A percentile compares a stretch with the other conserved stretches of the same genome.
These are phyloP conservation scores for Mortierella sp. DNA, from an alignment of 371 early-diverging fungal species.

Conservation along the genomic window DNA sequence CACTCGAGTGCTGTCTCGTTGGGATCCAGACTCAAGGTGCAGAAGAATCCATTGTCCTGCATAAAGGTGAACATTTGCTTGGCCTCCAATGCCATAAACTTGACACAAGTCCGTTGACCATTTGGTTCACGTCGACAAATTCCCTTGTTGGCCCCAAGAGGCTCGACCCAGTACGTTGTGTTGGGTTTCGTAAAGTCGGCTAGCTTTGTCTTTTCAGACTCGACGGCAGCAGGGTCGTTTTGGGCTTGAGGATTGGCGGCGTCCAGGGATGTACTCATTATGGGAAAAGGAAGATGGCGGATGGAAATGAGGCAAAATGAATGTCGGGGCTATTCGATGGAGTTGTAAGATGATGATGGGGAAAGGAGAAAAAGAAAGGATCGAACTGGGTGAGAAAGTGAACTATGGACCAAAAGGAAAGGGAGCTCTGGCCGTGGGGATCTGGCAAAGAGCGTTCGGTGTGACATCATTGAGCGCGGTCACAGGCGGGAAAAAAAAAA, in stretches of 20 bases:
- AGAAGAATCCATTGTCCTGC: conserved; percentile 54
- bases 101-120: conserved; percentile 50
- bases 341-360: neutral
- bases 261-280: conserved; percentile 45
- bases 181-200: conserved; percentile 47
- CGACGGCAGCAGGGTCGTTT: conserved; percentile 42
- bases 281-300: neutral
- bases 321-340: neutral
- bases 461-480: no score
- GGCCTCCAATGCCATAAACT: conserved; percentile 50
- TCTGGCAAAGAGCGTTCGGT: no score
- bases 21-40: conserved; percentile 46
- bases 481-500: no score
- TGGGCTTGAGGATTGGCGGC: conserved; percentile 44
- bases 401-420: no score
- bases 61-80: conserved; percentile 52
- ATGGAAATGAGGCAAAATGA: neutral
- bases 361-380: neutral
- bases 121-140: conserved; percentile 51
- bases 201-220: conserved; percentile 47
- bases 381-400: neutral
- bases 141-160: conserved; percentile 48
- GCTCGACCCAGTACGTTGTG: conserved; percentile 45
- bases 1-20: conserved; percentile 52
- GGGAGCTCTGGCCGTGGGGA: no score